Conservation (phyloP, 2,329 filamentous ascomycete species). For the Apiospora phragmitis region DNA sequence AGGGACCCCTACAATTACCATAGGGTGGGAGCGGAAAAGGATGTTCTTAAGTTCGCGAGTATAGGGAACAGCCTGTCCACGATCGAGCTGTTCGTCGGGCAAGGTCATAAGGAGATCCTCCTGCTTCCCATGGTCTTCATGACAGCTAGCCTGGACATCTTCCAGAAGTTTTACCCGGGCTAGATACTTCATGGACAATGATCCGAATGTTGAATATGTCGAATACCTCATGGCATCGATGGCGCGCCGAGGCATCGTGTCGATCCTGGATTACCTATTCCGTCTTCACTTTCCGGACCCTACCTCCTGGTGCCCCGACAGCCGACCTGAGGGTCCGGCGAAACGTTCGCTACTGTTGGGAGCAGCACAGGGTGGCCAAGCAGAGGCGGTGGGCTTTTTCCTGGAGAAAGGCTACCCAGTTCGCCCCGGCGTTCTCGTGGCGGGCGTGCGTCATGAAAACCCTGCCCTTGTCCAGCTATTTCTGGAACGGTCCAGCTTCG, state of each 20-base stretch:
- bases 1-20: too few species aligned
- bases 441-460: not conserved
- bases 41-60: not conserved
- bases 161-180: not conserved
- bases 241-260: not conserved
- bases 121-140: not conserved
- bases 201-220: too few species aligned
- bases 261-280: not conserved
- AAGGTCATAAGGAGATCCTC: rapidly evolving
- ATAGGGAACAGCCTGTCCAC: not conserved
- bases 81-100: not conserved
- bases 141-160: not conserved
- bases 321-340: too few species aligned
- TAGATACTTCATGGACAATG: too few species aligned
- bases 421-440: not conserved
- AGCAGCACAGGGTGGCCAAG: not conserved
- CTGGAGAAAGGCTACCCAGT: not conserved
- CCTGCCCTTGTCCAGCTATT: not conserved
- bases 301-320: too few species aligned
- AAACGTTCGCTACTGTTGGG: not conserved
- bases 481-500: not conserved
- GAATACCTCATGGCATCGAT: too few species aligned
- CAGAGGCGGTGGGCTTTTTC: not conserved
- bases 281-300: too few species aligned
- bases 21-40: not conserved